Conservation (phyloP, 306 rosid genomes). For the Medicago ruthenica region DNA sequence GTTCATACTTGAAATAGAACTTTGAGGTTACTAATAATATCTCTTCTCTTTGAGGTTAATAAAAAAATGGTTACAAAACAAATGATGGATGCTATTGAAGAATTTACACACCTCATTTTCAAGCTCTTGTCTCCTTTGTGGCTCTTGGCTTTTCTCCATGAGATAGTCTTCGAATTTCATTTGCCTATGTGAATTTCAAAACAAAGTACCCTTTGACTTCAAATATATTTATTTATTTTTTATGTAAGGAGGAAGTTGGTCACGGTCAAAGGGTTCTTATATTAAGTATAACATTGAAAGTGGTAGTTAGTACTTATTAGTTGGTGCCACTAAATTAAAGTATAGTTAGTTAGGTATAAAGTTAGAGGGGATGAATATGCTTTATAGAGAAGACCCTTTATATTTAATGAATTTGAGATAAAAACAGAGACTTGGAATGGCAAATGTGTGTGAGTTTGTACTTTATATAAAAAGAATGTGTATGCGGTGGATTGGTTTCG, state of each 20-base stretch:
- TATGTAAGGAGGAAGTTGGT: slow-evolving; percentile 15
- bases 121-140: slow-evolving; percentile 63
- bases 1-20: not conserved
- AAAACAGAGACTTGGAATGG: not conserved
- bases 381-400: slow-evolving; percentile 16
- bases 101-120: slow-evolving; percentile 62
- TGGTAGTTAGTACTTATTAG: slow-evolving; percentile 43
- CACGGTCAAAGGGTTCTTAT: slow-evolving; percentile 27
- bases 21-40: not conserved
- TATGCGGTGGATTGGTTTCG: slow-evolving; percentile 50
- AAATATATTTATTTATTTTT: not conserved
- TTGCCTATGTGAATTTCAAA: slow-evolving; percentile 18
- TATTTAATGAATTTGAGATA: not conserved
- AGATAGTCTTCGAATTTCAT: slow-evolving; percentile 92
- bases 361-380: slow-evolving; percentile 33
- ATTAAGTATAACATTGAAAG: slow-evolving; percentile 18
- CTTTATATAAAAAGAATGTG: slow-evolving; percentile 37
- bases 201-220: slow-evolving; percentile 27
- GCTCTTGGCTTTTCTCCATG: slow-evolving; percentile 60
- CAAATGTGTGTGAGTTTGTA: slow-evolving; percentile 35
- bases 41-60: not conserved
- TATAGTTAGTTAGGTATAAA: slow-evolving; percentile 41
- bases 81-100: not conserved
- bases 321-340: slow-evolving; percentile 56
- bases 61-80: not conserved